phyloP scores from a whole-genome alignment of 495 filamentous ascomycete genomes.

The Aspergillus haitiensis region DNA sequence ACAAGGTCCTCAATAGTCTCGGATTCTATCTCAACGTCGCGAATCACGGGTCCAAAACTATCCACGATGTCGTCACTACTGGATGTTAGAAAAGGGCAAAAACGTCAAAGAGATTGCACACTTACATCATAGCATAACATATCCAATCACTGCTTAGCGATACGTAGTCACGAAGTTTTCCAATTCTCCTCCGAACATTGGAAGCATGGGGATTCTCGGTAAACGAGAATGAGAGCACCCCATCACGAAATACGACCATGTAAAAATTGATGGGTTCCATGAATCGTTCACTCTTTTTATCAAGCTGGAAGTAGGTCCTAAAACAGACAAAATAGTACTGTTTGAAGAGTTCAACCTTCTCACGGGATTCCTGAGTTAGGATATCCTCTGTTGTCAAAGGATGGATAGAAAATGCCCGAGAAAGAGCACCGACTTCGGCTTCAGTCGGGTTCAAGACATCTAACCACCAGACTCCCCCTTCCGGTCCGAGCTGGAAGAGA shows the following conservation, averaged over 20 bases:
- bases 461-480: conserved; percentile 87
- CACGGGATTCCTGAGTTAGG: conserved; percentile 85
- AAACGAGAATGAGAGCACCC: conserved; percentile 91
- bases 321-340: conserved; percentile 98
- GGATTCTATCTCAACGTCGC: conserved; percentile 79
- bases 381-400: conserved; percentile 95
- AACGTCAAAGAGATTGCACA: conserved; percentile 11
- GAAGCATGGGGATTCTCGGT: conserved; percentile 76
- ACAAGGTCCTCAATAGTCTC: conserved; percentile 94
- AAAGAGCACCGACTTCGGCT: conserved; percentile 84
- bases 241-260: conserved; percentile 94
- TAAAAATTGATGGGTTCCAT: conserved; percentile 94
- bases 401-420: conserved; percentile 88
- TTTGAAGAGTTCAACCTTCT: conserved; percentile 97
- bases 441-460: conserved; percentile 89
- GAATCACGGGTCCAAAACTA: conserved; percentile 85
- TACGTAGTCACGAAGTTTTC: conserved; percentile 89
- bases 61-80: conserved; percentile 93
- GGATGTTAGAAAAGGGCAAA: conserved; percentile 16
- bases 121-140: conserved; percentile 96
- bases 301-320: conserved; percentile 83
- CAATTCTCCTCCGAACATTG: conserved; percentile 88
- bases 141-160: conserved; percentile 95
- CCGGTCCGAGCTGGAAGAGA: conserved; percentile 77
- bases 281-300: conserved; percentile 72